These are phyloP conservation scores for Suhomyces maxii DNA, from an alignment of 1,139 yeast species.

Conservation along the genomic window DNA sequence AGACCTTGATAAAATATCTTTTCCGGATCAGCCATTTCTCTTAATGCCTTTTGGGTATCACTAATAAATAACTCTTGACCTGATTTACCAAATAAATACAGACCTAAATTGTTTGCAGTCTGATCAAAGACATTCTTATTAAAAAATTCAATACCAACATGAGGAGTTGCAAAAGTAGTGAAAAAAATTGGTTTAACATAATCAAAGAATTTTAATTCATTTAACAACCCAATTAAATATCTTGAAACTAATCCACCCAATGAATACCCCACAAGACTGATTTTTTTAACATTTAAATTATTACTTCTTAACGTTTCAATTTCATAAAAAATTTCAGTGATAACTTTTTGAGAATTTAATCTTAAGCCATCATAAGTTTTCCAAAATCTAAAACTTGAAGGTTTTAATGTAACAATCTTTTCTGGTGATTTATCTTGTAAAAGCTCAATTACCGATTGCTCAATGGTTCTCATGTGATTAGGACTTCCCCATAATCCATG, in stretches of 20 bases:
- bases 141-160: constrained; percentile 67
- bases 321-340: constrained; percentile 60
- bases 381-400: constrained; percentile 70
- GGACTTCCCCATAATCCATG: constrained; percentile 93
- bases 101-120: constrained; percentile 59
- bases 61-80: constrained; percentile 72
- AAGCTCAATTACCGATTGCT: constrained; percentile 48
- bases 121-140: constrained; percentile 41
- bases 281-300: constrained; percentile 35
- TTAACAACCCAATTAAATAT: constrained; percentile 69
- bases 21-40: constrained; percentile 56
- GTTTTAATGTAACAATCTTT: constrained; percentile 57
- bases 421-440: constrained; percentile 36
- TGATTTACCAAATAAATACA: constrained; percentile 63
- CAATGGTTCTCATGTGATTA: constrained; percentile 64
- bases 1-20: constrained; percentile 57
- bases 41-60: constrained; percentile 46
- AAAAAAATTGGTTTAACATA: constrained; percentile 62
- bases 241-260: constrained; percentile 50
- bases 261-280: constrained; percentile 47
- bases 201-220: constrained; percentile 55
- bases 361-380: constrained; percentile 85
- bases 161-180: constrained; percentile 90
- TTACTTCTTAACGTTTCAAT: constrained; percentile 50
- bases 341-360: constrained; percentile 66